Base-by-base conservation (phyloP, 2,329 filamentous ascomycete genomes). In the Stagonosporopsis cucurbitacearum region DNA sequence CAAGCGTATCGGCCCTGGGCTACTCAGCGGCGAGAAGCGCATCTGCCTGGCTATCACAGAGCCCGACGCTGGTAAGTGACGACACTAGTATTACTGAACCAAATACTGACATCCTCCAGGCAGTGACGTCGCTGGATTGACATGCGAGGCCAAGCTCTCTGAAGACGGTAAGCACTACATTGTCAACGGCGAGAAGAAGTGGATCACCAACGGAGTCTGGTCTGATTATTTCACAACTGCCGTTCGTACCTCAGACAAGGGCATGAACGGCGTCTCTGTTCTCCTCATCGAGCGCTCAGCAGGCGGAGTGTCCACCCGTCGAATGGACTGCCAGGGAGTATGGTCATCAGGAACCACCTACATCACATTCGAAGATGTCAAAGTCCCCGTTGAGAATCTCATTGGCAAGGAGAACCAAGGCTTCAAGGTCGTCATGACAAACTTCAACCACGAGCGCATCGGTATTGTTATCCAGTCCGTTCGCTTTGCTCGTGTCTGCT, bases 181-280 rank as follows among this genome's bases (percentile, higher is more conserved):
- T 66, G 95, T 99, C 79, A 99, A 98, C 73, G 95, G 95, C 51
- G 94, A 97, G 86, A 98, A 99, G 89, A 99, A 99, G 81, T 98
- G 95, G 94, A 98, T 98, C 78, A 98, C 94, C 70, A 99, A 99
- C 79, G 95, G 95, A 71, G 86, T 97, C 71, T 97, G 92, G 92
- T 86, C 84, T 60, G 95, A 99, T 77, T 99, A 98, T 82, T 98
- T 98, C 82, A 98, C 95, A 51, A 96, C 91, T 13, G 95, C 94
- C 23, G 95, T 99, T 35, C 89, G 95, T 58, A 99, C 95, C 6
- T 92, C 90, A 62, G 89, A 87, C 30, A 81, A 86, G 22, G 95
- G 95, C 65, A 98, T 97, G 93, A 93, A 94, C 72, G 95, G 95
- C 57, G 84, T 99, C 59, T 91, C 88, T 26, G 84, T 98, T 47